phyloP scores from a whole-genome alignment of 1,284 basidiomycete genomes.

The Naganishia sp. region DNA sequence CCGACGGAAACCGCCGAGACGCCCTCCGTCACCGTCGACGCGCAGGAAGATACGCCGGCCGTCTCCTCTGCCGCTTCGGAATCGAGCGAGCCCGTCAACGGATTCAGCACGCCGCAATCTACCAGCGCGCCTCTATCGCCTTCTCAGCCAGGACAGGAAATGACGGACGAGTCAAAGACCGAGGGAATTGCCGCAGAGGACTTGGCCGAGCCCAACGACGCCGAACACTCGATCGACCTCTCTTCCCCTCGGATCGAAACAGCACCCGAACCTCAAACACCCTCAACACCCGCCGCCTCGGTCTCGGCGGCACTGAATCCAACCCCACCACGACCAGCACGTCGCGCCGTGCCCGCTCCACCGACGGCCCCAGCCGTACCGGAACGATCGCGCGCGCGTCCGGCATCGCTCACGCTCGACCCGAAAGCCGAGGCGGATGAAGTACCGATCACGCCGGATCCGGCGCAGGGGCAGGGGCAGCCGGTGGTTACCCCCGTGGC shows the following conservation, averaged over 20 bases:
- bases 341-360: constrained; percentile 18
- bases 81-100: constrained; percentile 24
- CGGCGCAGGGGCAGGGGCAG: constrained; percentile 2
- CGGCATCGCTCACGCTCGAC: constrained; percentile 7
- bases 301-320: not conserved
- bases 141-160: not conserved
- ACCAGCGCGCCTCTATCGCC: constrained; percentile 11
- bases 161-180: not conserved
- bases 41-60: not conserved
- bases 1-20: not conserved
- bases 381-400: constrained; percentile 1
- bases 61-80: constrained; percentile 7
- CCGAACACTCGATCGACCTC: constrained; percentile 7
- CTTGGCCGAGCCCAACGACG: constrained; percentile 45
- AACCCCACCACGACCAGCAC: constrained; percentile 20
- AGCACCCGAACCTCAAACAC: not conserved
- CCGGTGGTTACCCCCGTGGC: constrained; percentile 9
- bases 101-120: constrained; percentile 21
- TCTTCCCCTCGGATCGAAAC: constrained; percentile 27
- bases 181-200: constrained; percentile 50
- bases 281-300: not conserved
- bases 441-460: constrained; percentile 26
- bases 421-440: not conserved
- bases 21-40: not conserved
- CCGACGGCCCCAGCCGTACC: not conserved